Evolutionary conservation across 2,329 filamentous ascomycete species (phyloP), one percentile per base, ranked within the genome.

Genomic region (Botrytis paeoniae): DNA sequence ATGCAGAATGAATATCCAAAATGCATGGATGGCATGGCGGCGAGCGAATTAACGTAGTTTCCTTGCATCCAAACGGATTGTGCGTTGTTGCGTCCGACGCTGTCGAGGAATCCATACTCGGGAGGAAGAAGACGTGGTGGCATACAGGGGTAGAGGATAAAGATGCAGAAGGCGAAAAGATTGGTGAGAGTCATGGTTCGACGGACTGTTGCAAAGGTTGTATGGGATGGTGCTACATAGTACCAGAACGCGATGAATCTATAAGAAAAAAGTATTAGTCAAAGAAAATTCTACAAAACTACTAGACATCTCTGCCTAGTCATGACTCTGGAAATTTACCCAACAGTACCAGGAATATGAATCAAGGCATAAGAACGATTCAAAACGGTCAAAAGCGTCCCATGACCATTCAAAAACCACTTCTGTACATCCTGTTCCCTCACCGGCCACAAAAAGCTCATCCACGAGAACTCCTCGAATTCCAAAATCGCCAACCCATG

Each of bases 191-290:
- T 86, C 81, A 86, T 83, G 18, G 85, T 86, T 41, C 85, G 82
- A 43, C 85, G 84, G 61, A 84, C 83, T 0, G 80, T 78, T 32
- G 85, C 83, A 76, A 86, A 87, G 7, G 82, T 82, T 22, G 81
- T 74, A 78, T 85, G 84, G 1, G 82, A 85, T 6, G 86, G 85
- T 5, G 88, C 87, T 60, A 86, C 84, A 79, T 87, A 88, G 80
- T 90, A 91, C 80, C 89, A 90, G 85, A 87, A 91, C 61, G 86
- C 88, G 70, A 90, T 87, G 79, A 90, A 90, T 72, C 88, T 89
- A 64, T 7, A 37, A 8, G 37, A n/a, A 25, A 1, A 29, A 29
- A 57, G 63, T 35, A n/a, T 72, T 32, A 72, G 70, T 35, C 37
- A 54, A 25, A 32, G 35, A 35, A n/a, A 39, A 5, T 41, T 41